Percentiles rank a stretch among this genome's conserved stretches.
These are phyloP conservation scores for Canariomyces notabilis DNA, from an alignment of 2,329 filamentous ascomycete species.

Conservation along the genomic window DNA sequence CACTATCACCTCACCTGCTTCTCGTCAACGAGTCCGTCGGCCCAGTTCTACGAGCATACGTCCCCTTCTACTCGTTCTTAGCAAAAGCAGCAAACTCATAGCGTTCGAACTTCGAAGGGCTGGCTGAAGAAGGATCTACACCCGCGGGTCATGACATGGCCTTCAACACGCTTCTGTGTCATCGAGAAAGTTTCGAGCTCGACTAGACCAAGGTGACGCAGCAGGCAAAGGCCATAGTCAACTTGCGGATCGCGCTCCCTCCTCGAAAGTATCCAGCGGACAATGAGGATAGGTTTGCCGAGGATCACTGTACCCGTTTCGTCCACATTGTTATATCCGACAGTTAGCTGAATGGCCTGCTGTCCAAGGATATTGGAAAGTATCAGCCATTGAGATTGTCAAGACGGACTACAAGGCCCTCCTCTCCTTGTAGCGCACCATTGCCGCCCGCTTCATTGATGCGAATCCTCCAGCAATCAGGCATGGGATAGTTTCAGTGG, in stretches of 20 bases:
- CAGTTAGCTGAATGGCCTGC: slow-evolving; percentile 32
- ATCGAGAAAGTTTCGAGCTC: slow-evolving; percentile 27
- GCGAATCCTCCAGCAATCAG: slow-evolving; percentile 29
- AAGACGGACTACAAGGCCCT: slow-evolving; percentile 36
- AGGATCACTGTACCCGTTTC: slow-evolving; percentile 38
- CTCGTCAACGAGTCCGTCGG: too few species aligned
- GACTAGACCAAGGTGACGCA: slow-evolving; percentile 32
- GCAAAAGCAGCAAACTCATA: too few species aligned
- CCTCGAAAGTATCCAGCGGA: slow-evolving; percentile 35
- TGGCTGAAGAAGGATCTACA: slow-evolving; percentile 32
- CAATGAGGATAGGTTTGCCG: slow-evolving; percentile 32
- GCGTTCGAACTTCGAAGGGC: slow-evolving; percentile 1
- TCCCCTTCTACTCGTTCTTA: too few species aligned
- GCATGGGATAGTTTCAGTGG: too few species aligned
- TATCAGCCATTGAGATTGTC: slow-evolving; percentile 29
- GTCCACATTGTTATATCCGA: slow-evolving; percentile 33
- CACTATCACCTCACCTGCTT: too few species aligned
- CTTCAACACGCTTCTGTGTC: slow-evolving; percentile 26
- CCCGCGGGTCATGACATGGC: slow-evolving; percentile 36
- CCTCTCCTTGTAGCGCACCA: slow-evolving; percentile 29
- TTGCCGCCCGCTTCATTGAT: slow-evolving; percentile 17
- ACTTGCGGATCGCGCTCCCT: slow-evolving; percentile 25
- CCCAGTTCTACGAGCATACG: slow-evolving; percentile 33
- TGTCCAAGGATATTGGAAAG: slow-evolving; percentile 31
- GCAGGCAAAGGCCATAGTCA: slow-evolving; percentile 31